Evolutionary conservation across 2,329 filamentous ascomycete genomes (phyloP), one percentile per base, ranked within the genome.

Genomic region (Delphinella strobiligena): DNA sequence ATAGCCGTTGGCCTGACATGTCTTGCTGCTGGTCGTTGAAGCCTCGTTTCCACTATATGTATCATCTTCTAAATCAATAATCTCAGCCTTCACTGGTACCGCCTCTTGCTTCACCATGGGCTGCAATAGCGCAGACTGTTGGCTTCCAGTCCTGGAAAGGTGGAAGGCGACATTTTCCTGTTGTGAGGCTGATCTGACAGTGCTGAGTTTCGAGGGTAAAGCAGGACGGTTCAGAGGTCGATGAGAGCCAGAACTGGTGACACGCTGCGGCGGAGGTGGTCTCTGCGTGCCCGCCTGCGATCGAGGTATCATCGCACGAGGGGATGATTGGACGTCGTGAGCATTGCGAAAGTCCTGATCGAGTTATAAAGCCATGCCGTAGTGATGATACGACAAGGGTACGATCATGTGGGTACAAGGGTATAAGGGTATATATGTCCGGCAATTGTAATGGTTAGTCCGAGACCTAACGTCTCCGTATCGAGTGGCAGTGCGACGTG

Each of bases 181-280:
- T 30, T 55, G 52, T 27, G 52, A 54, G 31, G 47, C 51, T 7
- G 53, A 53, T 14, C 54, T 50, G 32, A 55, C 53, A 38, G 49
- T 53, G 47, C 51, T 54, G 34, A 58, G 51, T 24, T 51, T 50
- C 32, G 55, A 57, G 15, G 55, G 53, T 7, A 50, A 42, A n/a
- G 43, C 45, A 18, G 50, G 47, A 33, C 52, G 47, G 31, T 37
- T 38, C 11, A 27, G 31, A 31, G 34, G 42, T 35, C 32, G 39
- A 39, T 27, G 5, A 31, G 37, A 34, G 22, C 41, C 38, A 18
- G 32, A 30, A 19, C 38, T 36, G 27, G 17, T 31, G 33, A 36
- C 35, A 45, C 41, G 44, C 37, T 43, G 40, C 14, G 41, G 37
- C 31, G 35, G 38, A 31, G 46, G 37, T 32, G 40, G 41, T 36